Conservation (phyloP, 2,329 filamentous ascomycete species). For the Sporothrix phasma region DNA sequence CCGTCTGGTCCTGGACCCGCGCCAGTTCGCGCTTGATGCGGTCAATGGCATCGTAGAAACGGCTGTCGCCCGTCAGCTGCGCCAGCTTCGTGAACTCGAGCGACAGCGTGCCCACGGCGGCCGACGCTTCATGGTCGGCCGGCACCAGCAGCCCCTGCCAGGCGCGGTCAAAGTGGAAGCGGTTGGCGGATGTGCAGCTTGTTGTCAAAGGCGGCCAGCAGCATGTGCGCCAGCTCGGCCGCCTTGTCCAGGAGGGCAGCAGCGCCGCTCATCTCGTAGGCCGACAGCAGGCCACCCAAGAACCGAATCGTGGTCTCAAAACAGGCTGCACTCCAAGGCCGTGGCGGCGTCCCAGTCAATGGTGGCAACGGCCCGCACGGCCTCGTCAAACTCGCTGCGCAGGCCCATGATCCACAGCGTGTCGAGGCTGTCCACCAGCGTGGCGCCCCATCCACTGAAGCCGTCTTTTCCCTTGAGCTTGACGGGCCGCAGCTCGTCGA, state of each 20-base stretch:
- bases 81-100: conserved; percentile 62
- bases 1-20: conserved; percentile 55
- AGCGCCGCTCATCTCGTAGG: conserved; percentile 76
- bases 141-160: conserved; percentile 27
- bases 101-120: conserved; percentile 47
- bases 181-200: conserved; percentile 59
- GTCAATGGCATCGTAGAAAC: conserved; percentile 67
- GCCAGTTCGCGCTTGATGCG: conserved; percentile 63
- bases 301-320: conserved; percentile 90
- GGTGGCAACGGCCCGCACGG: conserved; percentile 55
- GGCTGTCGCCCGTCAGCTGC: conserved; percentile 57
- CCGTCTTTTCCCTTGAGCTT: conserved; percentile 61
- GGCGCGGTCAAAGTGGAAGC: conserved; percentile 42
- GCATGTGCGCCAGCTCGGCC: conserved; percentile 64
- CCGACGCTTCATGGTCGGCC: conserved; percentile 29
- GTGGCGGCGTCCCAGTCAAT: conserved; percentile 68
- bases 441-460: conserved; percentile 87
- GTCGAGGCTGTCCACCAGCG: conserved; percentile 71
- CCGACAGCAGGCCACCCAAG: conserved; percentile 72
- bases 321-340: conserved; percentile 50
- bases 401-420: conserved; percentile 81
- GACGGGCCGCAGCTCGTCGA: conserved; percentile 75
- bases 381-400: conserved; percentile 68
- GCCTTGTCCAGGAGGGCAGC: conserved; percentile 63
- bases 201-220: conserved; percentile 78